A percentile compares a stretch with the other conserved stretches of the same genome.
Evolutionary conservation across 2,329 filamentous ascomycete genomes (phyloP).

Genomic region (Didymella keratinophila): DNA sequence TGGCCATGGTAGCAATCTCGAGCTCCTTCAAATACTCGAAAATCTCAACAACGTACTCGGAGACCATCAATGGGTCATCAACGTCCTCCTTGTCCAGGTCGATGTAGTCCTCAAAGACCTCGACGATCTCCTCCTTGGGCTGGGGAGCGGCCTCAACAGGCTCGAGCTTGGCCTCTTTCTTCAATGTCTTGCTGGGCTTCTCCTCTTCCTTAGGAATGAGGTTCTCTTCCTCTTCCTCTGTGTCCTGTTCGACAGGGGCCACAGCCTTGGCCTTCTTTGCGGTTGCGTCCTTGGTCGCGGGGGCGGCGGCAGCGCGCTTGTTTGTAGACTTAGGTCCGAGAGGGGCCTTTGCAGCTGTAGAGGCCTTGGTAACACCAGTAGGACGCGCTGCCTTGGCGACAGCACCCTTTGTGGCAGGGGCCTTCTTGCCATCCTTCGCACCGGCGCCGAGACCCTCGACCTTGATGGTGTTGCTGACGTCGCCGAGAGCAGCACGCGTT

Average conservation of each 20-base stretch:
- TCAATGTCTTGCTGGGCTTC: slow-evolving; percentile 55
- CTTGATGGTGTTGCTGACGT: slow-evolving; percentile 95
- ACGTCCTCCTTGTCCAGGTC: slow-evolving; percentile 86
- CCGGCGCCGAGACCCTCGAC: slow-evolving; percentile 58
- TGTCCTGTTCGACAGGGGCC: slow-evolving; percentile 56
- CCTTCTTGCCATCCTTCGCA: slow-evolving; percentile 73
- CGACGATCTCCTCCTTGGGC: slow-evolving; percentile 31
- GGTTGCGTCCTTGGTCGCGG: slow-evolving; percentile 66
- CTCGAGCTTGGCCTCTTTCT: slow-evolving; percentile 63
- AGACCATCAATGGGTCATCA: slow-evolving; percentile 96
- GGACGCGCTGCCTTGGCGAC: slow-evolving; percentile 77
- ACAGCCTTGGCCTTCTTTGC: slow-evolving; percentile 71
- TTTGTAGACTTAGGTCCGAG: slow-evolving; percentile 2
- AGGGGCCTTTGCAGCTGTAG: slow-evolving; percentile 54
- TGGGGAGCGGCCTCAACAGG: slow-evolving; percentile 31
- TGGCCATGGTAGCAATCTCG: slow-evolving; percentile 81
- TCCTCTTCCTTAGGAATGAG: slow-evolving; percentile 57
- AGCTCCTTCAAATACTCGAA: slow-evolving; percentile 94
- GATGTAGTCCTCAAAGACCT: slow-evolving; percentile 46
- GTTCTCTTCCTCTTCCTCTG: slow-evolving; percentile 20
- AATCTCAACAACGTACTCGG: slow-evolving; percentile 96
- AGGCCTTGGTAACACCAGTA: slow-evolving; percentile 80
- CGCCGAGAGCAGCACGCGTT: slow-evolving; percentile 85
- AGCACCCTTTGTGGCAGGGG: slow-evolving; percentile 63
- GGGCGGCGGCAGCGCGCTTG: slow-evolving; percentile 69